A percentile compares a stretch with the other conserved stretches of the same genome.
phyloP scores from a whole-genome alignment of 768 basidiomycete genomes.

The Phallus indusiatus region DNA sequence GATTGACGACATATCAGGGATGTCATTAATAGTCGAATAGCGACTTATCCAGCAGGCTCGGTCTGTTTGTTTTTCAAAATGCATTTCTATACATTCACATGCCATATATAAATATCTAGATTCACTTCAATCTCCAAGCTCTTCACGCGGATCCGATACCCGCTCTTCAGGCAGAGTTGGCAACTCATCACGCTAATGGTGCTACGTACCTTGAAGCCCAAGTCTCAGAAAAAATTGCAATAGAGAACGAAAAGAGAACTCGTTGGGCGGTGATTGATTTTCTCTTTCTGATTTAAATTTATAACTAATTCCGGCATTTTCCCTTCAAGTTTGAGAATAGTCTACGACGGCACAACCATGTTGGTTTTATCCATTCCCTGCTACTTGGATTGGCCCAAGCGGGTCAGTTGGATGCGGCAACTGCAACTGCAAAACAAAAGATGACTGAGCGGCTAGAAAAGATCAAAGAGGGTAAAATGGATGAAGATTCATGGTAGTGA shows the following conservation, averaged over 20 bases:
- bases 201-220: slow-evolving; percentile 35
- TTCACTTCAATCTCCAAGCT: slow-evolving; percentile 89
- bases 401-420: slow-evolving; percentile 47
- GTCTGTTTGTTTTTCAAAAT: slow-evolving; percentile 37
- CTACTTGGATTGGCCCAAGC: slow-evolving; percentile 65
- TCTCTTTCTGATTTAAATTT: background rate
- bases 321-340: slow-evolving; percentile 71
- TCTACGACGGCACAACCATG: slow-evolving; percentile 77
- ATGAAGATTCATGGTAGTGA: slow-evolving; percentile 12
- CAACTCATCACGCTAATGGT: slow-evolving; percentile 29
- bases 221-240: slow-evolving; percentile 43
- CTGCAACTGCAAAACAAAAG: slow-evolving; percentile 33
- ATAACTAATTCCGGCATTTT: background rate
- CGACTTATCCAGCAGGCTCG: slow-evolving; percentile 80
- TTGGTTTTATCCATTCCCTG: slow-evolving; percentile 70
- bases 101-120: slow-evolving; percentile 33
- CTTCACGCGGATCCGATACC: slow-evolving; percentile 78
- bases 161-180: slow-evolving; percentile 48
- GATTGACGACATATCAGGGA: too few relatives aligned
- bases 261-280: slow-evolving; percentile 58
- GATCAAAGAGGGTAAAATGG: slow-evolving; percentile 33
- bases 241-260: slow-evolving; percentile 67
- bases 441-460: slow-evolving; percentile 36
- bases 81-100: background rate
- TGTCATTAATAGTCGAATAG: slow-evolving; percentile 81